Evolutionary conservation across 306 rosid genomes (phyloP).

Genomic region (Pyrus pyrifolia): DNA sequence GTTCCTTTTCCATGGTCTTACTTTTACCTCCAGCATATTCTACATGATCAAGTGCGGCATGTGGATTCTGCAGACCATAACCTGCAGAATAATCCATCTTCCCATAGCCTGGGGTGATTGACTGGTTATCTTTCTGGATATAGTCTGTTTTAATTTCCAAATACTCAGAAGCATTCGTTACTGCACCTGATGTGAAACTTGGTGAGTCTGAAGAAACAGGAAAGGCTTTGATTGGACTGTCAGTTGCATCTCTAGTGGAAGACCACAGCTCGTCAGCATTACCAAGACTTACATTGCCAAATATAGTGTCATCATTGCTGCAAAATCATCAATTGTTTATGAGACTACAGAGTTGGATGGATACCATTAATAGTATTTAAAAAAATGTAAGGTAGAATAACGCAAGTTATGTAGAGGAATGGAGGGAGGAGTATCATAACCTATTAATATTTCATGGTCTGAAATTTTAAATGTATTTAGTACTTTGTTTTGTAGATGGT

Average conservation of each 20-base stretch:
- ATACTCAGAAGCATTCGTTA: constrained; percentile 32
- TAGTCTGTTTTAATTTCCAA: constrained; percentile 43
- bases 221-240: constrained; percentile 33
- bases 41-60: constrained; percentile 20
- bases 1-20: constrained; percentile 29
- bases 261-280: constrained; percentile 68
- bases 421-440: background rate
- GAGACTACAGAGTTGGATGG: constrained; percentile 52
- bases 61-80: constrained; percentile 36
- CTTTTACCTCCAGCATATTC: constrained; percentile 41
- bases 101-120: constrained; percentile 31
- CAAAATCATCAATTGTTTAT: constrained; percentile 59
- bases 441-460: background rate
- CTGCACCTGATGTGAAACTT: constrained; percentile 24
- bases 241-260: constrained; percentile 44
- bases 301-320: constrained; percentile 78
- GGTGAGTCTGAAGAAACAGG: constrained; percentile 33
- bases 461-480: background rate
- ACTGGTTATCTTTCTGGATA: constrained; percentile 35
- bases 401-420: background rate
- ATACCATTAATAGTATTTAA: constrained; percentile 9
- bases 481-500: background rate
- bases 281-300: constrained; percentile 55
- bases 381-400: background rate
- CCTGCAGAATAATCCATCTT: constrained; percentile 31